A percentile compares a stretch with the other conserved stretches of the same genome.
Conservation (phyloP, 225 moss, liverwort and hornwort genomes). For the Rhytidiadelphus loreus region DNA sequence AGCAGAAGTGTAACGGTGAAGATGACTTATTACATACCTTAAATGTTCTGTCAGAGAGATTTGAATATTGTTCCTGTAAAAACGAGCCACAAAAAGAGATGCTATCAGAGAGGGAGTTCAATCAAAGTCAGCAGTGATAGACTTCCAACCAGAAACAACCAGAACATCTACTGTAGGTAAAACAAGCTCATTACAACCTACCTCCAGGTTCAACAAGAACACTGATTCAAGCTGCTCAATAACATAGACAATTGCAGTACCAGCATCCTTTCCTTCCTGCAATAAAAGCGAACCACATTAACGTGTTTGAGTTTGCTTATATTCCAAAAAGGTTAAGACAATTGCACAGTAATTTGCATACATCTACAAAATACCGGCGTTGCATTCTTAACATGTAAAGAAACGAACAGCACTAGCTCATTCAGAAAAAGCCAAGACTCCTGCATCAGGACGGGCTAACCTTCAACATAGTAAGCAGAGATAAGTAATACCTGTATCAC, state of each 20-base stretch:
- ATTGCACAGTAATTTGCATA: not conserved
- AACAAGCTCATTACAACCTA: not conserved
- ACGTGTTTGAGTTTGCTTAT: not conserved
- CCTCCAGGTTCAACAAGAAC: conserved; percentile 48
- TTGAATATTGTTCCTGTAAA: conserved; percentile 70
- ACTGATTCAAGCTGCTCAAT: conserved; percentile 57
- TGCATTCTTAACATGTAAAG: not conserved
- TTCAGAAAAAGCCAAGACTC: not conserved
- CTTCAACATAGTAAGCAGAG: not conserved
- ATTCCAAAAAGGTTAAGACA: not conserved
- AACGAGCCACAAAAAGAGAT: not conserved
- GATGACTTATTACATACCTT: conserved; percentile 35
- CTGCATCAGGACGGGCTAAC: not conserved
- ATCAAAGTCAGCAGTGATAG: not conserved
- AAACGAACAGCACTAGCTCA: not conserved
- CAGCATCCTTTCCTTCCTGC: conserved; percentile 44
- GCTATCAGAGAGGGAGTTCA: not conserved
- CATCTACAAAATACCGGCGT: not conserved
- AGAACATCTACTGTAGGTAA: not conserved
- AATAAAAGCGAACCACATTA: not conserved
- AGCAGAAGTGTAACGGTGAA: not conserved
- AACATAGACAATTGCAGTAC: conserved; percentile 23
- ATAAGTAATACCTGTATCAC: conserved; percentile 47
- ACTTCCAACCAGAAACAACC: not conserved
- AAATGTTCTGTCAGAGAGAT: conserved; percentile 86